Evolutionary conservation across 2,329 filamentous ascomycete species (phyloP).

Genomic region (Torrubiellomyces zombiae): DNA sequence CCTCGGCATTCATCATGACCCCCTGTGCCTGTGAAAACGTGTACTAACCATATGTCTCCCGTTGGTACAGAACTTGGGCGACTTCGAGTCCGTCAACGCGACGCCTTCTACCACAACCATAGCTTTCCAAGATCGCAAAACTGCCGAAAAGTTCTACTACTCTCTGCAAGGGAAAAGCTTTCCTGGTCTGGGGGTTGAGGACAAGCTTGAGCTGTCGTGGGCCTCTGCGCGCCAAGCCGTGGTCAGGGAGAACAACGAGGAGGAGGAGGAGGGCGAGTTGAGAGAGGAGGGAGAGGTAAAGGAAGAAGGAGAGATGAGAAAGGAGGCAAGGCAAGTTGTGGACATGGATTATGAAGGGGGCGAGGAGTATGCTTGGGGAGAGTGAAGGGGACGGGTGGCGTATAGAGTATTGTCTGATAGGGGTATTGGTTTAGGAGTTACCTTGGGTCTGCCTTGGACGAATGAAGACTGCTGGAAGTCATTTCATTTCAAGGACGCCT

Average conservation of each 20-base stretch:
- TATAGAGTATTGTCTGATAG: constrained; percentile 3
- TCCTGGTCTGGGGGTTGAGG: constrained; percentile 42
- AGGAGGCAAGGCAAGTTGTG: too few species aligned
- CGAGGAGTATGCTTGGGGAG: constrained; percentile 30
- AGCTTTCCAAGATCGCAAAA: constrained; percentile 49
- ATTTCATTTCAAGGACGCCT: too few species aligned
- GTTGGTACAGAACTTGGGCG: constrained; percentile 37
- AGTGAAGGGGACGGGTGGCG: constrained; percentile 1
- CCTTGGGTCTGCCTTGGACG: too few species aligned
- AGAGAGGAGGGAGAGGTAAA: constrained; percentile 7
- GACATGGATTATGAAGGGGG: constrained; percentile 39
- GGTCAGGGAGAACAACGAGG: constrained; percentile 9
- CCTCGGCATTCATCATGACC: background rate
- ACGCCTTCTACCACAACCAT: constrained; percentile 32
- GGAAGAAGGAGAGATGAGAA: constrained; percentile 10
- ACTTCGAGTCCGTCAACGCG: constrained; percentile 41
- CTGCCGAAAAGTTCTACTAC: constrained; percentile 54
- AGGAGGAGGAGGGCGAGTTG: constrained; percentile 9
- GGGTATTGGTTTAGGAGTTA: too few species aligned
- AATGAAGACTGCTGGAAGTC: too few species aligned
- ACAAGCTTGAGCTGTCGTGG: constrained; percentile 52
- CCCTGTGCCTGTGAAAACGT: too few species aligned
- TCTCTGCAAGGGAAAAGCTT: constrained; percentile 39
- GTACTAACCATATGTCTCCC: too few species aligned
- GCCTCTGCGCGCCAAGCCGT: constrained; percentile 13